Conservation (phyloP, 495 filamentous ascomycete genomes). For the Antarctomyces pellizariae region DNA sequence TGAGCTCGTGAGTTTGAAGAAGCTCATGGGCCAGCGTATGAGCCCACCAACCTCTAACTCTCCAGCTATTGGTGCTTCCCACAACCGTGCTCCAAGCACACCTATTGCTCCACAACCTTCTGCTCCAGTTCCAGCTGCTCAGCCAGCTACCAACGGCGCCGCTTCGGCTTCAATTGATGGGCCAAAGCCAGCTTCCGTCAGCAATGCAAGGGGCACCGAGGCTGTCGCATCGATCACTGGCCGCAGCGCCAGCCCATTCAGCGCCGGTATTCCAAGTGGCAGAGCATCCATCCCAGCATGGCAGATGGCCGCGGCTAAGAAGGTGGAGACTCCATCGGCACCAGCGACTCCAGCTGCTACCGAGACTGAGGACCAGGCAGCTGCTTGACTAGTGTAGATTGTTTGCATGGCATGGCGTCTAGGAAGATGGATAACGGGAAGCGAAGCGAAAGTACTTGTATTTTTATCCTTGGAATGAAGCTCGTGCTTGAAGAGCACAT, state of each 20-base stretch:
- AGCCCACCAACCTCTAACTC: slow-evolving; percentile 22
- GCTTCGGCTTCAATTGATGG: slow-evolving; percentile 3
- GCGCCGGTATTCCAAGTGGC: slow-evolving; percentile 19
- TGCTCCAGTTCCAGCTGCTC: too few species aligned
- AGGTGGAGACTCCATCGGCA: slow-evolving; percentile 12
- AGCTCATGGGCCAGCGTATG: slow-evolving; percentile 60
- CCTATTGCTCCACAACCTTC: slow-evolving; percentile 3
- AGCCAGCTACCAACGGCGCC: slow-evolving; percentile 3
- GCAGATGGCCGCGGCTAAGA: slow-evolving; percentile 48
- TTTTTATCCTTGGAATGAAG: too few species aligned
- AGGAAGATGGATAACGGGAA: too few species aligned
- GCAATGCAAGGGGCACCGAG: slow-evolving; percentile 7
- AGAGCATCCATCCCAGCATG: slow-evolving; percentile 46
- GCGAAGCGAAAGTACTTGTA: too few species aligned
- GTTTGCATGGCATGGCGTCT: too few species aligned
- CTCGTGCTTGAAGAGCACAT: too few species aligned
- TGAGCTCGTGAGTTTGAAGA: slow-evolving; percentile 84
- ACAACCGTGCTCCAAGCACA: slow-evolving; percentile 1
- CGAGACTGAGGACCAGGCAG: slow-evolving; percentile 5
- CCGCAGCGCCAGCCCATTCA: slow-evolving; percentile 10
- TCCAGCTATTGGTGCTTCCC: slow-evolving; percentile 7
- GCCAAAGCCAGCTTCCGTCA: slow-evolving; percentile 11
- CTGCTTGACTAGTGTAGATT: too few species aligned
- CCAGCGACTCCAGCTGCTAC: slow-evolving; percentile 4
- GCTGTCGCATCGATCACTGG: slow-evolving; percentile 7